phyloP scores from a whole-genome alignment of 768 basidiomycete species.

The Calocybe indica region DNA sequence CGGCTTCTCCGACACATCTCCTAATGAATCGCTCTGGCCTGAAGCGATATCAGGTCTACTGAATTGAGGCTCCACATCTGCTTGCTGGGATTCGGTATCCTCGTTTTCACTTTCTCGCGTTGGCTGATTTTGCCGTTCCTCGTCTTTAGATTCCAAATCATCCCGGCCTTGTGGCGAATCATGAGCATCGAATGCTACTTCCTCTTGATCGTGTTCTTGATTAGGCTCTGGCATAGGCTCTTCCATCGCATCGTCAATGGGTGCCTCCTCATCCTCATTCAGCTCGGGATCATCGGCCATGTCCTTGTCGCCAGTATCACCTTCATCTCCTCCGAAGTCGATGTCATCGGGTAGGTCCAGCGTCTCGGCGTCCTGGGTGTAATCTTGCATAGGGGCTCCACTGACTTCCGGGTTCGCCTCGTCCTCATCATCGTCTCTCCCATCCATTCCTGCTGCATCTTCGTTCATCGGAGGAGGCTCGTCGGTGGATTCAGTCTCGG shows the following conservation, averaged over 20 bases:
- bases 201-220: too few species aligned
- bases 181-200: too few species aligned
- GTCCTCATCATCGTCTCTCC: too few species aligned
- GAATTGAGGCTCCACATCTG: too few species aligned
- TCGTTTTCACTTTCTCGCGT: slow-evolving; percentile 23
- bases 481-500: slow-evolving; percentile 18
- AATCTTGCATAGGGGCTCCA: slow-evolving; percentile 70
- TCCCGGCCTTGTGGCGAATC: too few species aligned
- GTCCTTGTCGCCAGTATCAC: slow-evolving; percentile 19
- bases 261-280: slow-evolving; percentile 17
- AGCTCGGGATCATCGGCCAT: slow-evolving; percentile 22
- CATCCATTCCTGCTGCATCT: slow-evolving; percentile 6
- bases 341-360: slow-evolving; percentile 90
- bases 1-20: too few species aligned
- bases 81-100: slow-evolving; percentile 17
- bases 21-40: too few species aligned
- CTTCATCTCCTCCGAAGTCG: slow-evolving; percentile 43
- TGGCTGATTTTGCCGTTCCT: too few species aligned
- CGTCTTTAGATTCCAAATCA: too few species aligned
- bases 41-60: too few species aligned
- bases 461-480: slow-evolving; percentile 13
- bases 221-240: slow-evolving; percentile 5
- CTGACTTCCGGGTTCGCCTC: slow-evolving; percentile 39
- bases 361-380: slow-evolving; percentile 72
- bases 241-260: slow-evolving; percentile 9